Percentiles rank a stretch among this genome's conserved stretches.
These are phyloP conservation scores for Mucor ambiguus DNA, from an alignment of 371 early-diverging fungal genomes.

Conservation along the genomic window DNA sequence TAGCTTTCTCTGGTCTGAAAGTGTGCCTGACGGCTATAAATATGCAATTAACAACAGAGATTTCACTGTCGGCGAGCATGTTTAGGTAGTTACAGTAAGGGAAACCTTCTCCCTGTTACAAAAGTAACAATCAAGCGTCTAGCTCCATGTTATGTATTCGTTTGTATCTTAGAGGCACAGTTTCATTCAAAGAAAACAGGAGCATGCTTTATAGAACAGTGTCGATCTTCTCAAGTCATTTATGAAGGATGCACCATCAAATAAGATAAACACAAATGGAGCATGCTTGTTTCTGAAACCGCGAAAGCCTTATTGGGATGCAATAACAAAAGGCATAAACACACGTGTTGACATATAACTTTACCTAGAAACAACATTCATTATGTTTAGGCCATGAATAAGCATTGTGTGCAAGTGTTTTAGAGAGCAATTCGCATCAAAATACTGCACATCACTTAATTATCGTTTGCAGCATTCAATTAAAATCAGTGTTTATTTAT, in stretches of 20 bases:
- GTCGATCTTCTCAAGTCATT: neutral
- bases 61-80: no score
- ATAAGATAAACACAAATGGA: neutral
- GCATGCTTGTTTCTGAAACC: neutral
- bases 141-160: neutral
- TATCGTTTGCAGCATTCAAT: neutral
- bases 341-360: neutral
- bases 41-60: neutral
- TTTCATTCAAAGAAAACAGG: no score
- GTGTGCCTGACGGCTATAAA: no score
- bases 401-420: neutral
- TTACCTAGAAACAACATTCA: neutral
- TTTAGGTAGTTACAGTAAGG: neutral
- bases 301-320: neutral
- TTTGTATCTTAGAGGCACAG: neutral
- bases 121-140: neutral
- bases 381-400: neutral
- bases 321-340: neutral
- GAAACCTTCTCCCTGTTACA: neutral
- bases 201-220: neutral
- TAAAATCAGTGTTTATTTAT: neutral
- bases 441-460: neutral
- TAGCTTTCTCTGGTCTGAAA: no score
- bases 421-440: neutral
- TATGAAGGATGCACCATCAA: neutral